Evolutionary conservation across 345 rosid species (phyloP).

Genomic region (Salix exigua): DNA sequence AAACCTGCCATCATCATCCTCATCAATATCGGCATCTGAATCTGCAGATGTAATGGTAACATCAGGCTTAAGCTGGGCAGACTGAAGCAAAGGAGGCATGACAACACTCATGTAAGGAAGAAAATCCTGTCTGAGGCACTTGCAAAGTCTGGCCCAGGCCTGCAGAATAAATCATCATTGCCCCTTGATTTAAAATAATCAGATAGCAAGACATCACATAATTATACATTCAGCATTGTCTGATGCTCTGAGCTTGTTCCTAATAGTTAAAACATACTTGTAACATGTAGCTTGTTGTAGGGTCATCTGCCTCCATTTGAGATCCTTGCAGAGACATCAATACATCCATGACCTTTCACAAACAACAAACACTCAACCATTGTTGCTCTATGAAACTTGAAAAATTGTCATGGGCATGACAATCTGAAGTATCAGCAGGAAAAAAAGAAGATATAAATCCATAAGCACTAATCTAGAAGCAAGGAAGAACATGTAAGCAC

Average conservation of each 20-base stretch:
- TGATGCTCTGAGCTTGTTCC: background rate
- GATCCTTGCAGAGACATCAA: conserved; percentile 94
- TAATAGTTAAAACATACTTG: conserved; percentile 48
- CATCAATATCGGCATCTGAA: conserved; percentile 83
- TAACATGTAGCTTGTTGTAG: conserved; percentile 95
- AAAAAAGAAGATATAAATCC: background rate
- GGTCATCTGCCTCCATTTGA: conserved; percentile 94
- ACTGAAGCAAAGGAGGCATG: conserved; percentile 92
- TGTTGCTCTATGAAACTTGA: background rate
- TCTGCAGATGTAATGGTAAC: conserved; percentile 95
- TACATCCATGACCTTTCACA: conserved; percentile 86
- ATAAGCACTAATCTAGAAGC: background rate
- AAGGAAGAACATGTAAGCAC: background rate
- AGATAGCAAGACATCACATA: background rate
- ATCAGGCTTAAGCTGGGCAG: conserved; percentile 97
- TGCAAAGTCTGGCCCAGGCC: conserved; percentile 99
- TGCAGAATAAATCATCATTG: conserved; percentile 21
- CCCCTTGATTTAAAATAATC: background rate
- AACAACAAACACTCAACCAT: background rate
- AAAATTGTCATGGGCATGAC: background rate
- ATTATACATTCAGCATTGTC: background rate
- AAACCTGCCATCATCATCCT: conserved; percentile 94
- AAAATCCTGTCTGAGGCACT: conserved; percentile 94
- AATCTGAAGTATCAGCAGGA: background rate
- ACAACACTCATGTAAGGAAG: conserved; percentile 95